Base-by-base conservation (phyloP, 208 protist species). In the Trypanosoma mega region DNA sequence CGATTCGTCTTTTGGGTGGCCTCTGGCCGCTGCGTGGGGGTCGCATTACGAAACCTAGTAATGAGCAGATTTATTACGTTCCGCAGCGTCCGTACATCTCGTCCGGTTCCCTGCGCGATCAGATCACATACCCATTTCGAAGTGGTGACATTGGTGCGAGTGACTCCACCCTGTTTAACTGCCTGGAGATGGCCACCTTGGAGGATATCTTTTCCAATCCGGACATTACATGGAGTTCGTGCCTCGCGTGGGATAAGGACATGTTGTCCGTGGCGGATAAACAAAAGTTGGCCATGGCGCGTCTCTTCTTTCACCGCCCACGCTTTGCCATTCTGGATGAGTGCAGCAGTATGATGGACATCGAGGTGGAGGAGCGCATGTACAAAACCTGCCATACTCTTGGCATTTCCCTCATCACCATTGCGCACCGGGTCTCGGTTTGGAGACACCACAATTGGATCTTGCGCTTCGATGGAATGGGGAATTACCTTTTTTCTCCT, bases 321-420 rank as follows among this genome's bases (percentile, higher is more conserved):
- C 72, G 74, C 18, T 97, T 90, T 58, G 91, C 91, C 34, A 93
- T 97, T 56, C 71, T 97, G 5, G 91, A 97, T 58, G 91, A 97
- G 70, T 93, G 88, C 78, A 97, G 83, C 63, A 89, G 78, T 45
- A 70, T 79, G 18, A 65, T 96, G 48, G 79, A 86, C 60, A 50
- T 80, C 21, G 82, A 92, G 16, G 74, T 86, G 36, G 86, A 95
- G 69, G 36, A 66, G 46, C 56, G 75, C 33, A 60, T 94, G 8
- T 96, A 96, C 68, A 50, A 68, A 29, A 55, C 64, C 50, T 96
- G 87, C 60, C 65, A 63, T 11, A 54, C 90, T 31, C 60, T 87
- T 21, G 79, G 82, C 52, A 94, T 96, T 58, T 87, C 90, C 11
- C 71, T 91, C 44, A 82, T 96, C 48, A 94, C 87, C 6, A 92